Base-by-base conservation (phyloP, 2,329 filamentous ascomycete species). In the Macrophomina phaseolina region DNA sequence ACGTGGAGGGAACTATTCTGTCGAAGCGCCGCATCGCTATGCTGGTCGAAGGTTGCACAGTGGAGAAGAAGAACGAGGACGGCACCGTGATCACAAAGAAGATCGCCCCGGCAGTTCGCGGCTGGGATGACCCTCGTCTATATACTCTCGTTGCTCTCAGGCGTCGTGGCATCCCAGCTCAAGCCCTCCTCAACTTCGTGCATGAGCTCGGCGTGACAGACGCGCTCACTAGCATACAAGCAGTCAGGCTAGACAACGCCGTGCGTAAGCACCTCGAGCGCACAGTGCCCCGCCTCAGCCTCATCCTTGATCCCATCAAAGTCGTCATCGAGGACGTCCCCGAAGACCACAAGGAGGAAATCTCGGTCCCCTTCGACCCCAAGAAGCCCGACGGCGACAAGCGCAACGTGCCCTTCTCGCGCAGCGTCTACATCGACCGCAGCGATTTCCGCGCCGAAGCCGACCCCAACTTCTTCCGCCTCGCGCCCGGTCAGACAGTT, bases 121-220 rank as follows among this genome's bases (percentile, higher is more conserved):
- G 88, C 65, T 97, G 94, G 93, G 92, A 97, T 72, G 94, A 97
- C 73, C 94, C 94, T 11, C 87, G 94, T 40, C 84, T 98, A 5
- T 97, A 92, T 81, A 97, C 94, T 1, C 83, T 97, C 18, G 93
- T 94, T 68, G 93, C 88, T 1, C 87, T 97, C 60, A 90, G 92
- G 64, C 87, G 94, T 62, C 88, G 94, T 67, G 94, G 94, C 75
- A 87, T 97, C 0, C 94, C 94, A 0, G 93, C 94, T 0, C 92
- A 91, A 30, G 94, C 93, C 1, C 91, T 97, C 68, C 87, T 97
- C 67, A 90, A 92, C 65, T 98, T 97, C 73, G 89, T 97, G 67
- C 92, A 93, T 71, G 93, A 97, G 78, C 88, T 97, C 23, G 94
- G 94, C 38, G 93, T 97, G 46, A 97, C 94, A 0, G 96, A 93